These are phyloP conservation scores for Hypomyces rosellus DNA, from an alignment of 2,329 filamentous ascomycete species.

Conservation along the genomic window DNA sequence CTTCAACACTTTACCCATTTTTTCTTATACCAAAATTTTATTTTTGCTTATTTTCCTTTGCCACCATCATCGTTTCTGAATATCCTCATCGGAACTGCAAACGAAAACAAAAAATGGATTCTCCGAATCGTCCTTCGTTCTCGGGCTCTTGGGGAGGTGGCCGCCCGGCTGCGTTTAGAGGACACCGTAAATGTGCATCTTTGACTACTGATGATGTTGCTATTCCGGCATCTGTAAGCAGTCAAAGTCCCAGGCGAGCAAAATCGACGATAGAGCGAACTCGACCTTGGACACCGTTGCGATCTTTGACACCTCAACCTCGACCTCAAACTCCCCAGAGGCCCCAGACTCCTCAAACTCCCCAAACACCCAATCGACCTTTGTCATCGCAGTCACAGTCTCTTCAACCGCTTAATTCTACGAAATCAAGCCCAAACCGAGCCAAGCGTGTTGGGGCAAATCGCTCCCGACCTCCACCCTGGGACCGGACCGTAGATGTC, in stretches of 20 bases:
- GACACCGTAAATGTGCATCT: neutral
- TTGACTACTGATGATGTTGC: neutral
- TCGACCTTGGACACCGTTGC: neutral
- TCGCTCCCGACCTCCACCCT: conserved; percentile 20
- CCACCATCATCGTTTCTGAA: too few relatives aligned
- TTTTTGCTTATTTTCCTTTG: too few relatives aligned
- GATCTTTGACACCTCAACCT: neutral
- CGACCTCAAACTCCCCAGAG: neutral
- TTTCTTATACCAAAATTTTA: too few relatives aligned
- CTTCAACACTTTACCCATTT: too few relatives aligned
- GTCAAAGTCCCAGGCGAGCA: conserved; percentile 4
- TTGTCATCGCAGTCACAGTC: neutral
- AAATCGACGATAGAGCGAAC: conserved; percentile 8
- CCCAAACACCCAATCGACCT: neutral
- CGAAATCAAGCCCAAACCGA: neutral
- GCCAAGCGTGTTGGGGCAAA: neutral
- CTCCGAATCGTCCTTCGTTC: too few relatives aligned
- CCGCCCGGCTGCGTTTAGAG: neutral
- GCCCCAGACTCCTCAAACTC: neutral
- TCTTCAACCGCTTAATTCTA: neutral
- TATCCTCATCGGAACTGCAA: too few relatives aligned
- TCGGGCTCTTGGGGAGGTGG: neutral
- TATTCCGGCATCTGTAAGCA: neutral
- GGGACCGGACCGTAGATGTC: conserved; percentile 31
- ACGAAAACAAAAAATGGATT: too few relatives aligned